These are phyloP conservation scores for Torulaspora franciscae DNA, from an alignment of 805 yeast genomes.

Conservation along the genomic window DNA sequence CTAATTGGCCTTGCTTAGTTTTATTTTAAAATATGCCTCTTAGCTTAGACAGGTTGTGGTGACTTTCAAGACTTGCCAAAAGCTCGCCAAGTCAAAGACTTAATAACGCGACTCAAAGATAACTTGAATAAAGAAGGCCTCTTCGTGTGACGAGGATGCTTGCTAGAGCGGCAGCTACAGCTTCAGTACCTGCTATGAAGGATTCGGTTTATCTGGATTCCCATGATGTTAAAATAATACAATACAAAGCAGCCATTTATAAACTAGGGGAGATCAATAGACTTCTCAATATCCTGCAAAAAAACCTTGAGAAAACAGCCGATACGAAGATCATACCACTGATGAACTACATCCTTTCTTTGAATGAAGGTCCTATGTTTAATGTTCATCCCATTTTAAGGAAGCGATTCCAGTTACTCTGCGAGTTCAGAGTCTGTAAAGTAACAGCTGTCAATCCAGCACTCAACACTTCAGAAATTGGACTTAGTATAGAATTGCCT, in stretches of 20 bases:
- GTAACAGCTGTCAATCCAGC: constrained; percentile 21
- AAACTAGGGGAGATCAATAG: constrained; percentile 42
- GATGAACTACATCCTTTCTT: constrained; percentile 35
- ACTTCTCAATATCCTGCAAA: constrained; percentile 33
- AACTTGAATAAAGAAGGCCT: neutral
- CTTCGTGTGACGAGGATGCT: constrained; percentile 15
- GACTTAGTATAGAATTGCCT: constrained; percentile 24
- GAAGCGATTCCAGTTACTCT: constrained; percentile 38
- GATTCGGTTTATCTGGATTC: constrained; percentile 40
- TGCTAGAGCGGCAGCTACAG: constrained; percentile 37
- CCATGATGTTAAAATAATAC: constrained; percentile 53
- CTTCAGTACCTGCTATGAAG: constrained; percentile 33
- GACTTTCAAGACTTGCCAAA: neutral
- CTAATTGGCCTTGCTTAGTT: too few species aligned
- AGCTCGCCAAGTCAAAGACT: neutral
- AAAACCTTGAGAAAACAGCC: constrained; percentile 23
- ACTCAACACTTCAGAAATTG: constrained; percentile 17
- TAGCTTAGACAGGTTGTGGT: too few species aligned
- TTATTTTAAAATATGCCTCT: too few species aligned
- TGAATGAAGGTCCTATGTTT: constrained; percentile 39
- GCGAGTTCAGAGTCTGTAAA: constrained; percentile 28
- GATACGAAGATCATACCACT: constrained; percentile 33
- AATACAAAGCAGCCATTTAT: constrained; percentile 50
- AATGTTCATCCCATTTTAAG: constrained; percentile 40
- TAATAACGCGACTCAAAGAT: neutral